Conservation (phyloP, 2,329 filamentous ascomycete species). For the Calycina herbarum region DNA sequence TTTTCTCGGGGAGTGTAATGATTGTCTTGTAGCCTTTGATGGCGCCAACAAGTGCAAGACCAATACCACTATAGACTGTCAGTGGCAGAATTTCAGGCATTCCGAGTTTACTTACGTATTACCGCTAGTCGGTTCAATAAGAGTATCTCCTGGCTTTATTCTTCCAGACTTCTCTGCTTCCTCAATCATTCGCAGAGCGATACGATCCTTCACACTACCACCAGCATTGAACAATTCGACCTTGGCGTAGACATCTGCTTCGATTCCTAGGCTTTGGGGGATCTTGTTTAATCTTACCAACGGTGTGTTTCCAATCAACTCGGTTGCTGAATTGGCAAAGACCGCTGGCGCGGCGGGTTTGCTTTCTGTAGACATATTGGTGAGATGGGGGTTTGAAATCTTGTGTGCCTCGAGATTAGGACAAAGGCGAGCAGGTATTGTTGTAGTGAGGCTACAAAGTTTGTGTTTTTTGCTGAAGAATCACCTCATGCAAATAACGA, state of each 20-base stretch:
- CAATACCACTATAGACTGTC: slow-evolving; percentile 66
- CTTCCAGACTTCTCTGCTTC: slow-evolving; percentile 87
- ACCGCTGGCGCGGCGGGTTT: slow-evolving; percentile 30
- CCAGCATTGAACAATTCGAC: slow-evolving; percentile 92
- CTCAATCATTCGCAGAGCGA: slow-evolving; percentile 96
- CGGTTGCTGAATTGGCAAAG: slow-evolving; percentile 63
- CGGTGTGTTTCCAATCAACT: slow-evolving; percentile 95
- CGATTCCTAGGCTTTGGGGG: slow-evolving; percentile 84
- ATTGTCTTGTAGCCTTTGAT: slow-evolving; percentile 99
- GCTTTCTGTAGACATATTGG: slow-evolving; percentile 25
- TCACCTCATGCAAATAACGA: not conserved
- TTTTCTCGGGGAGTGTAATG: slow-evolving; percentile 98
- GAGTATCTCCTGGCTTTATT: slow-evolving; percentile 94
- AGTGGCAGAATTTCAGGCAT: slow-evolving; percentile 20
- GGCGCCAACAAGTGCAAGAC: slow-evolving; percentile 87
- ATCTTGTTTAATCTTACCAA: slow-evolving; percentile 92
- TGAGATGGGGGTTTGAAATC: not conserved
- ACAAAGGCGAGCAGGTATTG: not conserved
- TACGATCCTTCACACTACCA: slow-evolving; percentile 91
- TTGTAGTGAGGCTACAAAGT: not conserved
- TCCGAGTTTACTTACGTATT: slow-evolving; percentile 64
- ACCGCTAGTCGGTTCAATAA: slow-evolving; percentile 97
- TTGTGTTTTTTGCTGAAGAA: not conserved
- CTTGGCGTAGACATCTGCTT: slow-evolving; percentile 87
- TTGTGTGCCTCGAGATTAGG: not conserved